Percentiles rank a stretch among this genome's conserved stretches.
Conservation (phyloP, 192 early-diverging fungal species). For the Dimargaris verticillata region DNA sequence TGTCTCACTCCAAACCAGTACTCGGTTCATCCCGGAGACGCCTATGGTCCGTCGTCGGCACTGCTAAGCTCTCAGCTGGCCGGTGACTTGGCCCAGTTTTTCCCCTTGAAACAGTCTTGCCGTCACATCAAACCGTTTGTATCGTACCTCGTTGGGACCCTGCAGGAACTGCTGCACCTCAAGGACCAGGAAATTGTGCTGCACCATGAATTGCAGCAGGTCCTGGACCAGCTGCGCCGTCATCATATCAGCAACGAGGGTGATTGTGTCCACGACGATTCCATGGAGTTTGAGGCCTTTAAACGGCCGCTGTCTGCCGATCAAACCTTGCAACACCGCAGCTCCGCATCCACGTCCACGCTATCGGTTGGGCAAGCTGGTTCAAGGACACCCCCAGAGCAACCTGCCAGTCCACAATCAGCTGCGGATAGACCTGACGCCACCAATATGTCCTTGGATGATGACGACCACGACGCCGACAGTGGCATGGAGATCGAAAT, state of each 20-base stretch:
- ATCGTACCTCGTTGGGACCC: background rate
- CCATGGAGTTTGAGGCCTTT: background rate
- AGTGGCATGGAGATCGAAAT: too few species aligned
- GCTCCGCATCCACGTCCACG: background rate
- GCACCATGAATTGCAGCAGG: constrained; percentile 4
- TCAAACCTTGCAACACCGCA: background rate
- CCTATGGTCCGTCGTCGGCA: too few species aligned
- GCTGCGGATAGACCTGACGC: background rate
- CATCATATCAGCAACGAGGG: constrained; percentile 5
- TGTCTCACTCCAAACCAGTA: too few species aligned
- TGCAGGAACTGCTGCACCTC: constrained; percentile 7
- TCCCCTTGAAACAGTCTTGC: background rate
- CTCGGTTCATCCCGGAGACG: too few species aligned
- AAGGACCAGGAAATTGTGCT: constrained; percentile 10
- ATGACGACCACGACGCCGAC: too few species aligned
- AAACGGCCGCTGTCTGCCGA: background rate
- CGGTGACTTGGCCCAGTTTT: background rate
- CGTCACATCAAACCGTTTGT: constrained; percentile 1
- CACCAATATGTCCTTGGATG: background rate
- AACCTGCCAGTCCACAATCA: background rate
- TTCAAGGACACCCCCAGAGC: background rate
- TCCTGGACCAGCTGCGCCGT: background rate
- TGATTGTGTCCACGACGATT: background rate
- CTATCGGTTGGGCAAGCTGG: background rate
- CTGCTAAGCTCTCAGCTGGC: background rate